A percentile compares a stretch with the other conserved stretches of the same genome.
These are phyloP conservation scores for Hypoxylon sp. DNA, from an alignment of 2,329 filamentous ascomycete genomes.

Conservation along the genomic window DNA sequence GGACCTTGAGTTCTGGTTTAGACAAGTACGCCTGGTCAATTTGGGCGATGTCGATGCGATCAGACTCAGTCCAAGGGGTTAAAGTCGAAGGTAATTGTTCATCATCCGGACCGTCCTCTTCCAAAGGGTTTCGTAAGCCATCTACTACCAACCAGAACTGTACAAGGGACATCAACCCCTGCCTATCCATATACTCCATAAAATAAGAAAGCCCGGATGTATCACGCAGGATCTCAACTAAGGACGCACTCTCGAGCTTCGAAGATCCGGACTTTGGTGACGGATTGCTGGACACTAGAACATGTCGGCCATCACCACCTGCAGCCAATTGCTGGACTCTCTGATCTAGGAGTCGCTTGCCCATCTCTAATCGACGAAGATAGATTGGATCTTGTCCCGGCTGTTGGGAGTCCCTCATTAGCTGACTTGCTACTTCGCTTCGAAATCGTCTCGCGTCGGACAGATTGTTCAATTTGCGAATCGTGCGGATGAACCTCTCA, in stretches of 20 bases:
- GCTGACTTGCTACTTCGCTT: conserved; percentile 91
- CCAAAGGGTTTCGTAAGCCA: conserved; percentile 92
- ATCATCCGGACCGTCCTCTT: conserved; percentile 83
- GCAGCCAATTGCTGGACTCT: conserved; percentile 86
- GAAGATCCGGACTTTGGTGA: conserved; percentile 63
- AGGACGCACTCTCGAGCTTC: conserved; percentile 79
- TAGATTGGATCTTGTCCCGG: conserved; percentile 89
- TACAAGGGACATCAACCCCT: conserved; percentile 86
- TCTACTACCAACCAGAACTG: conserved; percentile 99
- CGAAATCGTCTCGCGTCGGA: conserved; percentile 94
- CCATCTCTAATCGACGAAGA: conserved; percentile 89
- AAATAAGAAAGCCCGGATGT: conserved; percentile 95
- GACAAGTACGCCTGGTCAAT: conserved; percentile 92
- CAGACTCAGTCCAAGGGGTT: conserved; percentile 83
- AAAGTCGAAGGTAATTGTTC: conserved; percentile 72
- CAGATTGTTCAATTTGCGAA: conserved; percentile 89
- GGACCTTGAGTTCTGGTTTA: conserved; percentile 84
- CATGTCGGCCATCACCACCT: conserved; percentile 67
- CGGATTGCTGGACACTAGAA: conserved; percentile 53
- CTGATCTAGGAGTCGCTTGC: conserved; percentile 90
- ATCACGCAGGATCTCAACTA: conserved; percentile 90
- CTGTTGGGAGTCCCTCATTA: conserved; percentile 85
- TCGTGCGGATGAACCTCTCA: conserved; percentile 92
- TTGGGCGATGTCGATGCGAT: conserved; percentile 88
- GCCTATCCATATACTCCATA: conserved; percentile 99